Evolutionary conservation across 1,139 yeast species (phyloP), one percentile per base, ranked within the genome.

Genomic region (Diutina siamensis): DNA sequence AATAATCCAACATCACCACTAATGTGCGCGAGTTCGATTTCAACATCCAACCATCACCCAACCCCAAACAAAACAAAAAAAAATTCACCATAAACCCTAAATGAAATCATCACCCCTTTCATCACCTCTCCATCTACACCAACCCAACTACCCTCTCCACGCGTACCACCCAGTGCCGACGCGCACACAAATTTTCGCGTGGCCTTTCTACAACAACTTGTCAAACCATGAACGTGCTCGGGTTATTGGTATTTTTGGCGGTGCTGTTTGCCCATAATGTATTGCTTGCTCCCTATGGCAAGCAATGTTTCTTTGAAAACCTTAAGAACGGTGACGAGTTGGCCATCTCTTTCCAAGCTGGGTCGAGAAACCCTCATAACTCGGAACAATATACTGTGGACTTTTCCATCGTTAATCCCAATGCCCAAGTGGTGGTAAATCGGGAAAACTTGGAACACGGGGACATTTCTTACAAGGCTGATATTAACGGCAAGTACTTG

Each of bases 271-370:
- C 94, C 1, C 96, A 87, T 63, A 87, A 85, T 55, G 92, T 86
- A 42, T 71, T 85, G 51, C 69, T 88, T 48, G 85, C 89, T n/a
- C 80, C 96, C 22, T 73, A 82, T 57, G 94, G 95, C 32, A 83
- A 82, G 59, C 83, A 84, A 61, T 92, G 98, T 65, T 92, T 87
- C 65, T 86, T 74, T 58, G 98, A 92, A 62, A 74, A 74, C 48
- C 74, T 92, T 66, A 84, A 80, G 60, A 72, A 72, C 55, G 85
- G 86, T 54, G 98, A 92, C 65, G 89, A 85, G 63, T 71, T 92
- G 56, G 85, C 95, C 21, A 81, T 92, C 50, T 76, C 88, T 46
- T 92, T 83, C 76, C 98, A 92, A 67, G 94, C 86, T 44, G 97
- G 97, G 51, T 87, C 92, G 57, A 78, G 97, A 64, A 83, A 86